phyloP scores from a whole-genome alignment of 2,329 filamentous ascomycete species.

The Thelonectria rubi region DNA sequence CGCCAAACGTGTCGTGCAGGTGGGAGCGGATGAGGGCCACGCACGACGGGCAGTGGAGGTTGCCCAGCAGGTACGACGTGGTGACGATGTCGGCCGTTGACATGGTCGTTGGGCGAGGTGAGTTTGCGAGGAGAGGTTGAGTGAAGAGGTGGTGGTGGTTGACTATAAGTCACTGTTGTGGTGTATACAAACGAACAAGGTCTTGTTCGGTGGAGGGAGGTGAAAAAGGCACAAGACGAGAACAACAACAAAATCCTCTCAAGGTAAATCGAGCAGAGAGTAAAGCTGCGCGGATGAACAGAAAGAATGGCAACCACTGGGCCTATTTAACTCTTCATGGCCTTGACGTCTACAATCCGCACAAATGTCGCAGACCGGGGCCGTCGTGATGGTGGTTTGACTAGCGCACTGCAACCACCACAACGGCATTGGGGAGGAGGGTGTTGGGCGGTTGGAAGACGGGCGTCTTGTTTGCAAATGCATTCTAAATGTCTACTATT shows the following conservation, averaged over 20 bases:
- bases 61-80: constrained; percentile 73
- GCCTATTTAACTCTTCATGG: constrained; percentile 27
- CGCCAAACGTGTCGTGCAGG: constrained; percentile 57
- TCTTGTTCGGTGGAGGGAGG: background rate
- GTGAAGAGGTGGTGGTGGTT: background rate
- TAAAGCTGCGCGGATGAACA: background rate
- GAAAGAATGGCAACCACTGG: background rate
- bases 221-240: background rate
- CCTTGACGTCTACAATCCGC: constrained; percentile 42
- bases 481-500: too few relatives aligned
- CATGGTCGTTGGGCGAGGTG: constrained; percentile 35
- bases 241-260: background rate
- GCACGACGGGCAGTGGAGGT: constrained; percentile 82
- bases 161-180: constrained; percentile 13
- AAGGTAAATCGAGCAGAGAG: constrained; percentile 1
- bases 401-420: constrained; percentile 21
- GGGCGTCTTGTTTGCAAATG: too few relatives aligned
- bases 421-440: too few relatives aligned
- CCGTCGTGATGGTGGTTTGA: constrained; percentile 29
- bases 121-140: constrained; percentile 7
- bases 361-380: constrained; percentile 48
- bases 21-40: constrained; percentile 71
- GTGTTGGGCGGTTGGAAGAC: too few relatives aligned
- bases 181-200: background rate
- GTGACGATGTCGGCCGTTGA: constrained; percentile 49